Base-by-base conservation (phyloP, 805 yeast genomes). In the Candida morakotiae region DNA sequence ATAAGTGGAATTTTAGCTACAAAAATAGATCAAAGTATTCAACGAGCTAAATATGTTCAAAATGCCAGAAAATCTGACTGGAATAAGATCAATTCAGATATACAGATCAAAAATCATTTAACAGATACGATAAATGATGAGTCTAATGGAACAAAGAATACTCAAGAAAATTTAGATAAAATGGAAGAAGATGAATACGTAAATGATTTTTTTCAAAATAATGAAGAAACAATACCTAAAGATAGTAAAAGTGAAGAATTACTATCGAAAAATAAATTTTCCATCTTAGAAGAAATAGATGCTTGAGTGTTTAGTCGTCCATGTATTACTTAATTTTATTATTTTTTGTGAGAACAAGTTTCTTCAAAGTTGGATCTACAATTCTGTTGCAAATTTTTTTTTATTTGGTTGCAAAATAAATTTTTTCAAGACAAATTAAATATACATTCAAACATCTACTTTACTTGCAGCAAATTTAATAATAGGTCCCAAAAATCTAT, bases 31-130 rank as follows among this genome's bases (percentile, higher is more conserved):
- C 78, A 76, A 47, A 78, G 87, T 45, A 73, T 80, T 19, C 70
- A 71, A 32, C 72, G 87, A 51, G 81, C 86, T 16, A 79, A 69
- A 48, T 74, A 66, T 46, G 78, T 83, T 20, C 82, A 77, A 48
- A 62, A 57, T 15, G 68, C 82, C 9, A 70, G 93, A 57, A 83
- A 81, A 55, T 62, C 85, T 0, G 81, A 77, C 11, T 83, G 91
- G 93, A 88, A 82, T 34, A 62, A 69, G 30, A 80, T 81, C 38
- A 83, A 82, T 52, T 64, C 72, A 40, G 34, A 35, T 31, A 37
- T 37, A 16, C 28, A 19, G 5, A 30, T 39, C 11, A 28, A 48
- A 28, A 39, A 37, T 21, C 43, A 35, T 18, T 15, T 28, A 28
- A 19, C 23, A n/a, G 33, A 26, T 7, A 15, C 41, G 1, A 26